phyloP scores from a whole-genome alignment of 2,329 filamentous ascomycete species.

The Torrubiella hemipterigena region DNA sequence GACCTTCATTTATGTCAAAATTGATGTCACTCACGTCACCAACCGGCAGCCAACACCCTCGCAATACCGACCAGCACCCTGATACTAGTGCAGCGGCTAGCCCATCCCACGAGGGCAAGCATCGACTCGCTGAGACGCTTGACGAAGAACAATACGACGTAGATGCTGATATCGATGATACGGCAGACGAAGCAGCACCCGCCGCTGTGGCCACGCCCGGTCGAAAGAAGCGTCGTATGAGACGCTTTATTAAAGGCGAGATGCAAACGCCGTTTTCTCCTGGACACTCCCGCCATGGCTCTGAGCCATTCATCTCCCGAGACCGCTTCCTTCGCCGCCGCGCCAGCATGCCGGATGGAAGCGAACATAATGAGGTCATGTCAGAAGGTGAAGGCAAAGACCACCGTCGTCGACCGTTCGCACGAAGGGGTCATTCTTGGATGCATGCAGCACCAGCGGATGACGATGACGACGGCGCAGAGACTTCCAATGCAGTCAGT shows the following conservation, averaged over 20 bases:
- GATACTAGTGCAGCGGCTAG: constrained; percentile 27
- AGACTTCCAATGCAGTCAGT: constrained; percentile 32
- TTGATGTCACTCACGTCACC: constrained; percentile 59
- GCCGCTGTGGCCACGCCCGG: constrained; percentile 26
- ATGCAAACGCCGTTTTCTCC: constrained; percentile 57
- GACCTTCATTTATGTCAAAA: constrained; percentile 63
- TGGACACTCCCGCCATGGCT: constrained; percentile 28
- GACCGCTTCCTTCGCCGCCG: constrained; percentile 47
- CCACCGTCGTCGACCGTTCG: constrained; percentile 37
- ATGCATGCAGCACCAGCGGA: constrained; percentile 34
- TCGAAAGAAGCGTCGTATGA: constrained; percentile 50
- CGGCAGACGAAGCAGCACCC: constrained; percentile 60
- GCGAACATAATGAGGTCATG: constrained; percentile 48
- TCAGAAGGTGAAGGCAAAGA: constrained; percentile 68
- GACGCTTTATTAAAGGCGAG: constrained; percentile 39
- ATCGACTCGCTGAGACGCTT: constrained; percentile 40
- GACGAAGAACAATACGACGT: constrained; percentile 35
- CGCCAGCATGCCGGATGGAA: constrained; percentile 51
- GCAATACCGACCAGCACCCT: constrained; percentile 19
- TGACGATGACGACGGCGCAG: constrained; percentile 39
- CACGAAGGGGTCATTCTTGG: constrained; percentile 50
- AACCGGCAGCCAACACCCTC: constrained; percentile 32
- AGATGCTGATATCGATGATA: constrained; percentile 71
- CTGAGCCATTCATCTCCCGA: constrained; percentile 27
- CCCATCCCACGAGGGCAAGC: constrained; percentile 32